Conservation (phyloP, 2,329 filamentous ascomycete genomes). For the Tolypocladium tropicale region DNA sequence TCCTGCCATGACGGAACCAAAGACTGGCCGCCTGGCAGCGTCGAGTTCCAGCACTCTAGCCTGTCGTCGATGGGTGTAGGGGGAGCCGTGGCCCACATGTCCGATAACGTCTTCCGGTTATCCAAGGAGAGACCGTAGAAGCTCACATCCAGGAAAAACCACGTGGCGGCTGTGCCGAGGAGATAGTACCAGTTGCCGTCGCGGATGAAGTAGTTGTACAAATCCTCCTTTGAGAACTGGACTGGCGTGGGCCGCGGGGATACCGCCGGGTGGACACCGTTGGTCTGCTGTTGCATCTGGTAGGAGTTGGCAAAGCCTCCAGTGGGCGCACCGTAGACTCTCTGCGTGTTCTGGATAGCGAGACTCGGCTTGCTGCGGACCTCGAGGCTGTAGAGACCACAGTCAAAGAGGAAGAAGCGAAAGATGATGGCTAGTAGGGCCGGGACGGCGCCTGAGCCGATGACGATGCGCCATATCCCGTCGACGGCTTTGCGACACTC, state of each 20-base stretch:
- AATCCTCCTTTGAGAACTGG: conserved; percentile 37
- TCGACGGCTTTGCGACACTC: conserved; percentile 41
- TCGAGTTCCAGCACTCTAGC: conserved; percentile 38
- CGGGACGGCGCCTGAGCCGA: conserved; percentile 54
- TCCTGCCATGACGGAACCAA: conserved; percentile 30
- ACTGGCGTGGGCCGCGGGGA: conserved; percentile 29
- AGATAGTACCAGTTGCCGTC: conserved; percentile 26
- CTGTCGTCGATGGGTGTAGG: conserved; percentile 21
- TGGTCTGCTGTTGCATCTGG: conserved; percentile 10
- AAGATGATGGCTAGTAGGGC: conserved; percentile 55
- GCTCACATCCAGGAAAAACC: conserved; percentile 44
- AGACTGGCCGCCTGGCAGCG: conserved; percentile 30
- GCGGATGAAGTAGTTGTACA: conserved; percentile 40
- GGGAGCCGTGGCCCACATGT: conserved; percentile 25
- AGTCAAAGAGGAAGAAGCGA: conserved; percentile 57
- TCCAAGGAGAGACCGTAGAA: conserved; percentile 44
- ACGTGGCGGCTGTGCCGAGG: conserved; percentile 32
- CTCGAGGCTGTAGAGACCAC: conserved; percentile 54
- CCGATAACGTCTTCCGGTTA: conserved; percentile 25
- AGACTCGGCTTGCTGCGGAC: conserved; percentile 51
- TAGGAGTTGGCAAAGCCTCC: conserved; percentile 9
- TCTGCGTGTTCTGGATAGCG: conserved; percentile 48
- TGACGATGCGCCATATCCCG: conserved; percentile 56
- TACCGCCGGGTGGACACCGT: conserved; percentile 18
- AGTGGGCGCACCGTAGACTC: conserved; percentile 38